These are phyloP conservation scores for Yarrowia alimentaria DNA, from an alignment of 805 yeast genomes.

Conservation along the genomic window DNA sequence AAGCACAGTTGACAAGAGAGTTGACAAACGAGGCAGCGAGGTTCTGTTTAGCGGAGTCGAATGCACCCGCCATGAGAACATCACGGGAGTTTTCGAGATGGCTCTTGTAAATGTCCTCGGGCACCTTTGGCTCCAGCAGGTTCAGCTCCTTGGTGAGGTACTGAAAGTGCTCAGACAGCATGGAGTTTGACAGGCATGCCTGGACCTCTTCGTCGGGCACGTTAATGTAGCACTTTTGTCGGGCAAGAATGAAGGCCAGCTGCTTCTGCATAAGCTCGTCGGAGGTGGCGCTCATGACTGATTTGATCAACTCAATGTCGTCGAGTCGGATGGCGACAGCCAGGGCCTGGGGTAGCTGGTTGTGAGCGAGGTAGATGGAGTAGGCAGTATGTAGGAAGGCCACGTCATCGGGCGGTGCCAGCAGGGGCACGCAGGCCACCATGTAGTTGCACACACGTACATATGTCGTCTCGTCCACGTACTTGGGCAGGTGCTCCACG, in stretches of 20 bases:
- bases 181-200: constrained; percentile 77
- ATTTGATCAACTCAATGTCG: constrained; percentile 69
- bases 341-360: constrained; percentile 84
- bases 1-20: constrained; percentile 87
- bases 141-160: constrained; percentile 86
- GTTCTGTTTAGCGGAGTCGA: constrained; percentile 93
- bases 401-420: constrained; percentile 92
- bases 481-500: constrained; percentile 76
- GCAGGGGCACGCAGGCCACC: constrained; percentile 93
- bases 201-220: constrained; percentile 59
- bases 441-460: constrained; percentile 90
- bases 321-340: constrained; percentile 86
- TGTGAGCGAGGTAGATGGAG: constrained; percentile 74
- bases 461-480: constrained; percentile 79
- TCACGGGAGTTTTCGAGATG: constrained; percentile 74
- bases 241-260: constrained; percentile 82
- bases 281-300: constrained; percentile 75
- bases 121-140: constrained; percentile 82
- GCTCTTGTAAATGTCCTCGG: constrained; percentile 90
- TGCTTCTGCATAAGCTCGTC: constrained; percentile 77
- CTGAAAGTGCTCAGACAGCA: constrained; percentile 71
- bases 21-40: constrained; percentile 94
- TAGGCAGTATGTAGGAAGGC: constrained; percentile 85
- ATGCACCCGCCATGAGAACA: constrained; percentile 49
- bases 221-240: constrained; percentile 78